Conservation (phyloP, 768 basidiomycete genomes). For the Pleurotus giganteus region DNA sequence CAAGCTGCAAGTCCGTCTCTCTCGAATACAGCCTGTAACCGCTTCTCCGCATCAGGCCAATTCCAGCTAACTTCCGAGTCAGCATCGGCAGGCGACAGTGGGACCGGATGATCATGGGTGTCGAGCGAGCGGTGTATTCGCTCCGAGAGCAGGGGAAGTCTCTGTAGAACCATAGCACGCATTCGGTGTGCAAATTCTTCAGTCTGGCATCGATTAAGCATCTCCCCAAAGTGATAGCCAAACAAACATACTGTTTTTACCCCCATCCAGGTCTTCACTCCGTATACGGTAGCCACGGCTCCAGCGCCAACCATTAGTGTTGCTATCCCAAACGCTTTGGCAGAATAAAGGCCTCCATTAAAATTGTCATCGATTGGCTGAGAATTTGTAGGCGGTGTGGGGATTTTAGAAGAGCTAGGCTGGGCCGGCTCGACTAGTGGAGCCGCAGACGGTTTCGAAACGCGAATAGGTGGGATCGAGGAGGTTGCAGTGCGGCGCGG, state of each 20-base stretch:
- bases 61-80: conserved; percentile 38
- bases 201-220: conserved; percentile 32
- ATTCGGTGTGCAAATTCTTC: conserved; percentile 59
- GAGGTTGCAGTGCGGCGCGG: conserved; percentile 6
- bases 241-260: conserved; percentile 50
- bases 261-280: conserved; percentile 50
- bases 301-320: conserved; percentile 54
- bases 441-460: background rate
- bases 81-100: background rate
- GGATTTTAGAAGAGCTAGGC: background rate
- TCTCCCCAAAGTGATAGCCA: background rate
- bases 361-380: conserved; percentile 27
- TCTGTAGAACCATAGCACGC: conserved; percentile 43
- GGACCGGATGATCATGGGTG: conserved; percentile 27
- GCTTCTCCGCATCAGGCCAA: conserved; percentile 51
- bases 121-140: conserved; percentile 48
- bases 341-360: conserved; percentile 51
- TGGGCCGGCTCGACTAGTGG: background rate
- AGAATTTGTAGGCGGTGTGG: background rate
- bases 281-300: conserved; percentile 42
- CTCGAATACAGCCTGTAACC: conserved; percentile 56
- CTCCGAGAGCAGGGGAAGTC: conserved; percentile 48
- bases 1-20: conserved; percentile 56
- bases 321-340: conserved; percentile 66
- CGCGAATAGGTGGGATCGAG: conserved; percentile 5